Evolutionary conservation across 768 basidiomycete species (phyloP).

Genomic region (Aureoboletus auriporus): DNA sequence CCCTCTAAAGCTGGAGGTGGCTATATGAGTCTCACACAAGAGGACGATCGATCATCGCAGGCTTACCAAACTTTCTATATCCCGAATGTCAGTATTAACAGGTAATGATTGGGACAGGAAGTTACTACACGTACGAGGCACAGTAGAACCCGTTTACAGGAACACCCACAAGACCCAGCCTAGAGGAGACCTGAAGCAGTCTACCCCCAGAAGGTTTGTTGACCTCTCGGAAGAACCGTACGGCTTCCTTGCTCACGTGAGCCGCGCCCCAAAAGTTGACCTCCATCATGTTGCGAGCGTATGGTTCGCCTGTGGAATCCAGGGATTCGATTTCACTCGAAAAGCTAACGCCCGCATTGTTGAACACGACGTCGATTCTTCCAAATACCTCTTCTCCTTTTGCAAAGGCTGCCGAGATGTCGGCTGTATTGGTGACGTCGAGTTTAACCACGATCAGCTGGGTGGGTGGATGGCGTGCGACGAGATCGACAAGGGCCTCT

Average conservation of each 20-base stretch:
- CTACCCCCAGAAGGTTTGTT: constrained; percentile 37
- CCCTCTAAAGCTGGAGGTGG: constrained; percentile 13
- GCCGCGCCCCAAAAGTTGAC: constrained; percentile 34
- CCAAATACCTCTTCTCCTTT: constrained; percentile 26
- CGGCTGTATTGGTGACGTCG: constrained; percentile 27
- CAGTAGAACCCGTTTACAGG: constrained; percentile 19
- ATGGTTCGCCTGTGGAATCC: constrained; percentile 17
- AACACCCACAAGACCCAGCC: constrained; percentile 23
- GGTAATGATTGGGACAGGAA: too few relatives aligned
- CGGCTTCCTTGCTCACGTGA: constrained; percentile 27
- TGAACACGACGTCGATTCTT: constrained; percentile 35
- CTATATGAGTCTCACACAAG: neutral
- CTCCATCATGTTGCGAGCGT: constrained; percentile 33
- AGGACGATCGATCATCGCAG: too few relatives aligned
- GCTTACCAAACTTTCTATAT: constrained; percentile 17
- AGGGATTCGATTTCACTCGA: constrained; percentile 33
- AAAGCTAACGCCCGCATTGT: constrained; percentile 30
- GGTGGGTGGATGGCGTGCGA: constrained; percentile 15
- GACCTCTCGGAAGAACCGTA: constrained; percentile 35
- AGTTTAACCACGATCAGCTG: constrained; percentile 29
- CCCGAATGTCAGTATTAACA: neutral
- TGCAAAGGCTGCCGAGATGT: constrained; percentile 26
- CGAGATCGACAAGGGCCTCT: constrained; percentile 26
- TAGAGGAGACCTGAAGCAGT: constrained; percentile 36
- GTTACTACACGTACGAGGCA: constrained; percentile 21